Conservation (phyloP, 305 asterid genomes). For the Ilex paraguariensis region DNA sequence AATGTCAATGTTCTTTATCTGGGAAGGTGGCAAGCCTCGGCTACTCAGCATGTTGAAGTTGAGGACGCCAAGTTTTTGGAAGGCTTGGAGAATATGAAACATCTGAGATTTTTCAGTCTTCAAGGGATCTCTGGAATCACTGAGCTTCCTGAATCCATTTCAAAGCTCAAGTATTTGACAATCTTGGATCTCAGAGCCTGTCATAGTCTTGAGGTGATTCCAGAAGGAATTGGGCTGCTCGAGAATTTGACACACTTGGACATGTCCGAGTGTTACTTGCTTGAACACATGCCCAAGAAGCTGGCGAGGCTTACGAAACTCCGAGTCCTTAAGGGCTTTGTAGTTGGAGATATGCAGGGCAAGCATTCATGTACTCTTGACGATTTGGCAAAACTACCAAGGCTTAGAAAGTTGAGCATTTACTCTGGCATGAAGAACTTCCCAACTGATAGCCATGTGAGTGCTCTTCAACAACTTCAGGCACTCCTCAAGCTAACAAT, state of each 20-base stretch:
- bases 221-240: slow-evolving; percentile 21
- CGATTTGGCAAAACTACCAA: slow-evolving; percentile 20
- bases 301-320: slow-evolving; percentile 24
- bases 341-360: slow-evolving; percentile 6
- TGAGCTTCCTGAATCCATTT: slow-evolving; percentile 29
- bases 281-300: slow-evolving; percentile 39
- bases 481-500: slow-evolving; percentile 31
- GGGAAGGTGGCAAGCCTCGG: slow-evolving; percentile 38
- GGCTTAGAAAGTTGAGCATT: slow-evolving; percentile 30
- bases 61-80: slow-evolving; percentile 35
- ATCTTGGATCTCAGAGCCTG: slow-evolving; percentile 41
- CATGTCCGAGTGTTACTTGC: slow-evolving; percentile 44
- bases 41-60: slow-evolving; percentile 35
- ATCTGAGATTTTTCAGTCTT: slow-evolving; percentile 37
- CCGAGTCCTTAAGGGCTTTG: slow-evolving; percentile 43
- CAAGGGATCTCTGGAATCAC: slow-evolving; percentile 44
- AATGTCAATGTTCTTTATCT: slow-evolving; percentile 31
- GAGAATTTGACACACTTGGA: slow-evolving; percentile 34
- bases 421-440: slow-evolving; percentile 20
- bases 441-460: slow-evolving; percentile 12
- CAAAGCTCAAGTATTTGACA: slow-evolving; percentile 17
- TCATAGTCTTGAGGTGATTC: slow-evolving; percentile 40
- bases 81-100: slow-evolving; percentile 11
- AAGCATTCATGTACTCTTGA: slow-evolving; percentile 17
- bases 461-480: slow-evolving; percentile 9